Conservation (phyloP, 129 eudicot genomes). For the Oenanthe sinensis region DNA sequence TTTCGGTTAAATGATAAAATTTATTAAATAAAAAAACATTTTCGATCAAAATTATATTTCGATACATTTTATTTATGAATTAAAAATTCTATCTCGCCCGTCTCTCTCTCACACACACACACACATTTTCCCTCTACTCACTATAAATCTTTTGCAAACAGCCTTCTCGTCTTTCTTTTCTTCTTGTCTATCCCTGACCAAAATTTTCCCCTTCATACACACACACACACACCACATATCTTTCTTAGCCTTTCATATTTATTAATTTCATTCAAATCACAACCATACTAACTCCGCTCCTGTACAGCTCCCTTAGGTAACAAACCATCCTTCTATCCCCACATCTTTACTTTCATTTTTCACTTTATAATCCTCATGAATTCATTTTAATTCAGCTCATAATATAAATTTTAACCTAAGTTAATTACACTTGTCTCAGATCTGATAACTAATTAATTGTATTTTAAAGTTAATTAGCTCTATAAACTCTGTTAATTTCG, state of each 20-base stretch:
- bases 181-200: slow-evolving; percentile 31
- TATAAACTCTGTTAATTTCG: background rate
- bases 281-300: background rate
- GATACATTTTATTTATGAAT: too few species aligned
- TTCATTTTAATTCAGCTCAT: background rate
- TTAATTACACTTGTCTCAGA: background rate
- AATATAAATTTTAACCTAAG: background rate
- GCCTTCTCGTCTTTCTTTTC: slow-evolving; percentile 9
- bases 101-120: background rate
- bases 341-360: background rate
- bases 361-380: background rate
- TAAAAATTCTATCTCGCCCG: background rate
- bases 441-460: background rate
- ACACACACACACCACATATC: slow-evolving; percentile 4
- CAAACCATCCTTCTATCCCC: background rate
- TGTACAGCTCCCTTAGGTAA: slow-evolving; percentile 17
- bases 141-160: slow-evolving; percentile 30
- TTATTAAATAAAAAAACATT: too few species aligned
- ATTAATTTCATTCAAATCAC: background rate
- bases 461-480: background rate
- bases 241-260: slow-evolving; percentile 13
- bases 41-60: too few species aligned
- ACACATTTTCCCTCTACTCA: background rate
- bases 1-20: too few species aligned
- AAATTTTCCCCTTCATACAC: slow-evolving; percentile 2